These are phyloP conservation scores for Linum trigynum DNA, from an alignment of 345 rosid species.

Conservation along the genomic window DNA sequence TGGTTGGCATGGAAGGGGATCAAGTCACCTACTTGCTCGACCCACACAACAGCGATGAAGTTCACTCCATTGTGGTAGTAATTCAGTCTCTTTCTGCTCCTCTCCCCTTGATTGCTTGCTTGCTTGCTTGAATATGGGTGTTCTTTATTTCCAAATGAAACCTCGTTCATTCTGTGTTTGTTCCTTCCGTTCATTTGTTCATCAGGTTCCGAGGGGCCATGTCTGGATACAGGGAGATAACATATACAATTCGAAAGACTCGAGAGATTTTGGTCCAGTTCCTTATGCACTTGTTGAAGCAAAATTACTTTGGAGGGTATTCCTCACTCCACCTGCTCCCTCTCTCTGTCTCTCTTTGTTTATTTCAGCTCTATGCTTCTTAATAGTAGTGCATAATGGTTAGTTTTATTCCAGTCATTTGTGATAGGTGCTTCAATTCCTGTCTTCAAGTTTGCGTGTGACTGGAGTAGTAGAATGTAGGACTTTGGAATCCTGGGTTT, in stretches of 20 bases:
- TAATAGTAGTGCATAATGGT: not conserved
- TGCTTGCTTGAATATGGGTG: not conserved
- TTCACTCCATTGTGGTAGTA: conserved; percentile 42
- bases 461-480: not conserved
- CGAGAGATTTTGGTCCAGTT: conserved; percentile 63
- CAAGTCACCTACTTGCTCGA: conserved; percentile 36
- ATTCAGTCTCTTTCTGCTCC: not conserved
- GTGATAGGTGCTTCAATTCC: not conserved
- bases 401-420: not conserved
- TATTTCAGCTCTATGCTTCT: not conserved
- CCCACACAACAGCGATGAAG: conserved; percentile 29
- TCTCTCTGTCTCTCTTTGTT: not conserved
- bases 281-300: conserved; percentile 67
- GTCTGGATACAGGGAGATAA: conserved; percentile 71
- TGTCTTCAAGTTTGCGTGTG: not conserved
- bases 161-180: not conserved
- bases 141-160: no score
- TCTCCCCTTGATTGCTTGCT: not conserved
- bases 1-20: conserved; percentile 59
- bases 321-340: conserved; percentile 2
- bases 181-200: not conserved
- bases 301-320: conserved; percentile 57
- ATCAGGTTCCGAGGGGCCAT: conserved; percentile 70
- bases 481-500: not conserved
- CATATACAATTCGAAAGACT: conserved; percentile 46